Evolutionary conservation across 2,329 filamentous ascomycete species (phyloP).

Genomic region (Huntiella moniliformis): DNA sequence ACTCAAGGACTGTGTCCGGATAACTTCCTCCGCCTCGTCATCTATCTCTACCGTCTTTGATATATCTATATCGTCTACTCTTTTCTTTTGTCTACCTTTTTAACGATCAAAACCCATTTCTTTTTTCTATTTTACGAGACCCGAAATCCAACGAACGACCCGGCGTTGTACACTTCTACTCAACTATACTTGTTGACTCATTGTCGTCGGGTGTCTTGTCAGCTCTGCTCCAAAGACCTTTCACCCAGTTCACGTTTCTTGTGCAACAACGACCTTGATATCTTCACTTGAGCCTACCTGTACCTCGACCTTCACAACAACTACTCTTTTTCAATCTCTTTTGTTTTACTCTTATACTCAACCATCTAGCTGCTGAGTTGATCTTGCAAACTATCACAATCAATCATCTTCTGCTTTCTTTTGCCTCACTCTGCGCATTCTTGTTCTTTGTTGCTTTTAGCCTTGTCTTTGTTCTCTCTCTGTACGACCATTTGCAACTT

Average conservation of each 20-base stretch:
- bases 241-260: conserved; percentile 12
- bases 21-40: neutral
- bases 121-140: conserved; percentile 20
- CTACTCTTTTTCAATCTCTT: neutral
- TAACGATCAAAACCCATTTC: conserved; percentile 8
- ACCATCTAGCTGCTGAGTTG: no score
- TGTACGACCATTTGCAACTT: conserved; percentile 5
- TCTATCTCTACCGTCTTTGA: conserved; percentile 10
- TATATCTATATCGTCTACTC: conserved; percentile 10
- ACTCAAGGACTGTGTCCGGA: no score
- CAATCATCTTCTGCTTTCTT: conserved; percentile 4
- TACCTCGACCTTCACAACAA: conserved; percentile 11
- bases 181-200: conserved; percentile 10
- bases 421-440: neutral
- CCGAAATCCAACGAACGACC: conserved; percentile 20
- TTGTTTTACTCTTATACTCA: conserved; percentile 1
- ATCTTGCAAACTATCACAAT: no score
- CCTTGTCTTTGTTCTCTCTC: neutral
- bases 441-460: conserved; percentile 1
- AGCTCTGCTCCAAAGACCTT: conserved; percentile 6
- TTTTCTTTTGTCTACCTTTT: conserved; percentile 20
- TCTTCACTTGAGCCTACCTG: conserved; percentile 8
- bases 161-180: conserved; percentile 14
- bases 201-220: conserved; percentile 1
- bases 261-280: conserved; percentile 10